phyloP scores from a whole-genome alignment of 495 filamentous ascomycete genomes.

The Trypethelium eluteriae region DNA sequence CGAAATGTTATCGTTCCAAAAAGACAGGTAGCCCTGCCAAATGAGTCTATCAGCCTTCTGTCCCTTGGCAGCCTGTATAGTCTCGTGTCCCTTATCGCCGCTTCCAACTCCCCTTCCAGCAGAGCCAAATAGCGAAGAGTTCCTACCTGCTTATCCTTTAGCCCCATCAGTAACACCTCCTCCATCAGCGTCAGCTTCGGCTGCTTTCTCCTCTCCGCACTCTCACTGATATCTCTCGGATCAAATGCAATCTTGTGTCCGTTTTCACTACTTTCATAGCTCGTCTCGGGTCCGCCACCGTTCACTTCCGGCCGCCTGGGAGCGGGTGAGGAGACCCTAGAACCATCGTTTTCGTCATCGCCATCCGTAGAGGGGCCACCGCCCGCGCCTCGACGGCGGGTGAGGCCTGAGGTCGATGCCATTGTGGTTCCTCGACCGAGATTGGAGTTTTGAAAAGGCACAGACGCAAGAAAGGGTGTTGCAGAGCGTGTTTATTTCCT shows the following conservation, averaged over 20 bases:
- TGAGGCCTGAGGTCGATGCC: constrained; percentile 49
- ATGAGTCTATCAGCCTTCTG: constrained; percentile 17
- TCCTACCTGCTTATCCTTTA: constrained; percentile 96
- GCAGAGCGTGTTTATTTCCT: no score
- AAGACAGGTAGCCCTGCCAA: constrained; percentile 87
- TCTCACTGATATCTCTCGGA: constrained; percentile 94
- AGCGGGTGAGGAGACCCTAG: constrained; percentile 62
- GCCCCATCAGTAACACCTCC: constrained; percentile 83
- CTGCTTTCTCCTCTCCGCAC: constrained; percentile 90
- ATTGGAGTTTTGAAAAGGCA: not conserved
- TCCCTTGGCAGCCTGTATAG: not conserved
- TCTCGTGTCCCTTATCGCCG: not conserved
- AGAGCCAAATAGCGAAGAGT: constrained; percentile 8
- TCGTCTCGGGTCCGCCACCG: constrained; percentile 73
- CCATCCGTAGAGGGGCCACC: constrained; percentile 46
- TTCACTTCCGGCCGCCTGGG: constrained; percentile 50
- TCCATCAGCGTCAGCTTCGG: constrained; percentile 98
- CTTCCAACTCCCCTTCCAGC: not conserved
- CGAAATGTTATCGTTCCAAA: constrained; percentile 99
- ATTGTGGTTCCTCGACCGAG: constrained; percentile 10
- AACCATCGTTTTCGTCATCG: constrained; percentile 51
- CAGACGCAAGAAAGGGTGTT: not conserved
- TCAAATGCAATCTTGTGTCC: constrained; percentile 98
- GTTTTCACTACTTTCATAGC: constrained; percentile 87
- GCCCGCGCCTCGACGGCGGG: constrained; percentile 65